Evolutionary conservation across 495 filamentous ascomycete species (phyloP).

Genomic region (Aspergillus ostianus): DNA sequence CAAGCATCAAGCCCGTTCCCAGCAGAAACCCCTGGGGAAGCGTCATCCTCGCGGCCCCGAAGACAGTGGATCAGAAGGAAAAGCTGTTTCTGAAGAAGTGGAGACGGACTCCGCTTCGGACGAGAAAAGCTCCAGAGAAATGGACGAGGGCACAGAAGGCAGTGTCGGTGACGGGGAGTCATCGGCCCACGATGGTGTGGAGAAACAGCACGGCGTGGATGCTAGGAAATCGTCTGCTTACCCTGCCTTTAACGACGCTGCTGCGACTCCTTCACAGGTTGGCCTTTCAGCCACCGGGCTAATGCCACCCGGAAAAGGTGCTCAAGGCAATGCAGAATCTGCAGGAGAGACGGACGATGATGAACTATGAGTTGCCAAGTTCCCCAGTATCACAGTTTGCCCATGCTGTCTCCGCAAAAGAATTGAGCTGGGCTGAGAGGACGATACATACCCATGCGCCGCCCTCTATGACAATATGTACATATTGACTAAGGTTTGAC

Average conservation of each 20-base stretch:
- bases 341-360: constrained; percentile 54
- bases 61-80: constrained; percentile 38
- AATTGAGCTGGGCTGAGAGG: too few species aligned
- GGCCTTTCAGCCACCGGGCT: background rate
- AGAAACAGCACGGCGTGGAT: background rate
- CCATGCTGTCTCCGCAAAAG: too few species aligned
- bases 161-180: background rate
- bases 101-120: constrained; percentile 46
- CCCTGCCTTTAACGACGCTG: background rate
- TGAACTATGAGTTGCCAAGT: constrained; percentile 36
- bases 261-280: background rate
- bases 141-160: background rate
- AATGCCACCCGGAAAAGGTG: background rate
- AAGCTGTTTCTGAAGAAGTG: constrained; percentile 59
- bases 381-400: background rate
- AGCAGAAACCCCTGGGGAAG: constrained; percentile 39
- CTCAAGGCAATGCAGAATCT: constrained; percentile 25
- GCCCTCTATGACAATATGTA: background rate
- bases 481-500: background rate
- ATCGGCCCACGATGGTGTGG: background rate
- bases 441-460: too few species aligned
- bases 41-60: constrained; percentile 27
- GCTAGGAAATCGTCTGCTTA: background rate
- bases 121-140: constrained; percentile 11
- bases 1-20: constrained; percentile 9